A percentile compares a stretch with the other conserved stretches of the same genome.
These are phyloP conservation scores for Trifolium dubium DNA, from an alignment of 306 rosid species.

Conservation along the genomic window DNA sequence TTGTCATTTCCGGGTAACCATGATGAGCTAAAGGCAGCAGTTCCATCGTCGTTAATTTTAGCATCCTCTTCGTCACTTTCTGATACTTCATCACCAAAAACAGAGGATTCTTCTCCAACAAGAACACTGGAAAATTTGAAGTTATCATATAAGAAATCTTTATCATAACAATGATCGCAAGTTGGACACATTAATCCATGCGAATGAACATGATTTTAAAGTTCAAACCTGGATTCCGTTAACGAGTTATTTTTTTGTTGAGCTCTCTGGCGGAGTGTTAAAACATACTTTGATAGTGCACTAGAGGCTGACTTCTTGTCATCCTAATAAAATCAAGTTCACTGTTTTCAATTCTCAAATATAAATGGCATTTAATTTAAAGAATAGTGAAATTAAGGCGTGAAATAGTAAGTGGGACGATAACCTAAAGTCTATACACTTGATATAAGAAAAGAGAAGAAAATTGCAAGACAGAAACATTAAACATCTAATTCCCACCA, in stretches of 20 bases:
- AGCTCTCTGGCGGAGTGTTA: slow-evolving; percentile 67
- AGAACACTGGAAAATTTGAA: slow-evolving; percentile 60
- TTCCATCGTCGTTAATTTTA: slow-evolving; percentile 55
- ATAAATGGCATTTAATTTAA: slow-evolving; percentile 18
- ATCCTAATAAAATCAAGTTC: slow-evolving; percentile 54
- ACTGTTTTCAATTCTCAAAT: slow-evolving; percentile 25
- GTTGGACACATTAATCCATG: slow-evolving; percentile 24
- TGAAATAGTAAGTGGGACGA: slow-evolving; percentile 31
- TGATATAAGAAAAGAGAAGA: slow-evolving; percentile 3
- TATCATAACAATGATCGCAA: slow-evolving; percentile 34
- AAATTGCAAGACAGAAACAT: not conserved
- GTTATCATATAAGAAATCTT: slow-evolving; percentile 47
- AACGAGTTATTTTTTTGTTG: slow-evolving; percentile 59
- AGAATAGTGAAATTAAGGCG: not conserved
- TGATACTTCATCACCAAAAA: slow-evolving; percentile 57
- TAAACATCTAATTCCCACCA: slow-evolving; percentile 7
- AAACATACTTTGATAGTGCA: slow-evolving; percentile 64
- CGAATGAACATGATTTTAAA: slow-evolving; percentile 29
- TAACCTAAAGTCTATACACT: slow-evolving; percentile 10
- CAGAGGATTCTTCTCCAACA: slow-evolving; percentile 74
- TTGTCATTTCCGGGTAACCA: slow-evolving; percentile 88
- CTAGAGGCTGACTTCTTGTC: slow-evolving; percentile 65
- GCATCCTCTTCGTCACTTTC: slow-evolving; percentile 69
- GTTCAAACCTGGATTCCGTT: slow-evolving; percentile 74
- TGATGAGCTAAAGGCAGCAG: slow-evolving; percentile 70